phyloP scores from a whole-genome alignment of 495 filamentous ascomycete species.

The Annulohypoxylon nitens region DNA sequence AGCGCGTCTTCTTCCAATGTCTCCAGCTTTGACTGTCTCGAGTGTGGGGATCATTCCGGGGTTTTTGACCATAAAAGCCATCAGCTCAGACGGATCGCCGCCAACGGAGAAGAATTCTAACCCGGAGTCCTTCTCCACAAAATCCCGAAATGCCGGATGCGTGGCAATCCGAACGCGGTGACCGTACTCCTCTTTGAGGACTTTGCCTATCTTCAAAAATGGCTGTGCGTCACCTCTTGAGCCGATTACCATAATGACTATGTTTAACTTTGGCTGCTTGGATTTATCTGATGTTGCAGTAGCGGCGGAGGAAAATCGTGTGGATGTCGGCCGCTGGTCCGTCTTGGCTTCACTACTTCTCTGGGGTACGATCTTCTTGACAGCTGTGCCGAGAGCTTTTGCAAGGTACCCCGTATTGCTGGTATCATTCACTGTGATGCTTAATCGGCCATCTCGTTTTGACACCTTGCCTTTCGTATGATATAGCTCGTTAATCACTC shows the following conservation, averaged over 20 bases:
- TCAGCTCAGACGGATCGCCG: conserved; percentile 78
- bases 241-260: conserved; percentile 85
- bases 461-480: conserved; percentile 73
- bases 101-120: conserved; percentile 81
- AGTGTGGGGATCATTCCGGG: conserved; percentile 76
- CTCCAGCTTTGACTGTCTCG: conserved; percentile 73
- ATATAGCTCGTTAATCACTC: conserved; percentile 73
- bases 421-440: conserved; percentile 77
- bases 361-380: conserved; percentile 55
- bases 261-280: conserved; percentile 69
- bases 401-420: conserved; percentile 74
- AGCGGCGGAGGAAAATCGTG: conserved; percentile 40
- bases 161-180: conserved; percentile 79
- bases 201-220: conserved; percentile 77
- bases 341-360: conserved; percentile 29
- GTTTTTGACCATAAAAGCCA: conserved; percentile 88
- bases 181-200: conserved; percentile 74
- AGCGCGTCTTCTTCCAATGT: conserved; percentile 69
- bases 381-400: conserved; percentile 73
- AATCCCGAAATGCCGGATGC: conserved; percentile 74
- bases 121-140: conserved; percentile 72
- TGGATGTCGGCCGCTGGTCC: conserved; percentile 35
- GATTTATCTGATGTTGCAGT: conserved; percentile 28
- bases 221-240: conserved; percentile 83
- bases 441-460: conserved; percentile 76